Evolutionary conservation across 1,284 basidiomycete species (phyloP).

Genomic region (Sporisorium exsertum): DNA sequence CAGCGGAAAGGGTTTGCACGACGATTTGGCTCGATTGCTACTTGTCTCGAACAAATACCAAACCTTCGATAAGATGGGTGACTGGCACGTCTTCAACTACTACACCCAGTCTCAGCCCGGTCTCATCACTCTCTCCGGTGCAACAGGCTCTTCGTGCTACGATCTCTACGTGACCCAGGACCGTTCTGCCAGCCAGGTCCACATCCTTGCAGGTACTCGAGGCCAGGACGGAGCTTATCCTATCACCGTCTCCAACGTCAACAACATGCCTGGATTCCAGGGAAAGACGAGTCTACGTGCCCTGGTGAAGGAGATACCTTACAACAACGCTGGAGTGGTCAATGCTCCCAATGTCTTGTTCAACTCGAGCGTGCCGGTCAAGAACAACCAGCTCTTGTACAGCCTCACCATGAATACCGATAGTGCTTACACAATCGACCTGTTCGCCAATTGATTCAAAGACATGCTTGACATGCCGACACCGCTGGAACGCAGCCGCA

Average conservation of each 20-base stretch:
- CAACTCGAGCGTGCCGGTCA: neutral
- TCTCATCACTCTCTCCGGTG: neutral
- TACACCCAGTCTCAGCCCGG: slow-evolving; percentile 1
- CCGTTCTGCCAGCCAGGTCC: neutral
- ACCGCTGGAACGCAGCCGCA: no score
- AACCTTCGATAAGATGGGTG: slow-evolving; percentile 2
- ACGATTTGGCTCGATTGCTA: slow-evolving; percentile 8
- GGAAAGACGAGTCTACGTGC: neutral
- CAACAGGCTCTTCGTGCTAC: slow-evolving; percentile 5
- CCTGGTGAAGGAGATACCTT: slow-evolving; percentile 5
- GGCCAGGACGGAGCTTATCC: slow-evolving; percentile 4
- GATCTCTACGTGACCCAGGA: slow-evolving; percentile 10
- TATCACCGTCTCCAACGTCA: slow-evolving; percentile 1
- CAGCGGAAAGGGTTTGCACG: neutral
- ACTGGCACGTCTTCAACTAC: slow-evolving; percentile 9
- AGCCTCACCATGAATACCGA: slow-evolving; percentile 8
- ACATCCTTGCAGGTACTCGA: slow-evolving; percentile 3
- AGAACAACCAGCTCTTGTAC: slow-evolving; percentile 1
- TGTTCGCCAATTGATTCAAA: neutral
- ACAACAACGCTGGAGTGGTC: slow-evolving; percentile 1
- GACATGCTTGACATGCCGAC: no score
- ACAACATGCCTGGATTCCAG: neutral
- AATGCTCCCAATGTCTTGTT: neutral
- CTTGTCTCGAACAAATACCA: neutral
- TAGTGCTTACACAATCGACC: slow-evolving; percentile 8